Percentiles rank a stretch among this genome's conserved stretches.
phyloP scores from a whole-genome alignment of 2,329 filamentous ascomycete genomes.

The Neofusicoccum ribis region DNA sequence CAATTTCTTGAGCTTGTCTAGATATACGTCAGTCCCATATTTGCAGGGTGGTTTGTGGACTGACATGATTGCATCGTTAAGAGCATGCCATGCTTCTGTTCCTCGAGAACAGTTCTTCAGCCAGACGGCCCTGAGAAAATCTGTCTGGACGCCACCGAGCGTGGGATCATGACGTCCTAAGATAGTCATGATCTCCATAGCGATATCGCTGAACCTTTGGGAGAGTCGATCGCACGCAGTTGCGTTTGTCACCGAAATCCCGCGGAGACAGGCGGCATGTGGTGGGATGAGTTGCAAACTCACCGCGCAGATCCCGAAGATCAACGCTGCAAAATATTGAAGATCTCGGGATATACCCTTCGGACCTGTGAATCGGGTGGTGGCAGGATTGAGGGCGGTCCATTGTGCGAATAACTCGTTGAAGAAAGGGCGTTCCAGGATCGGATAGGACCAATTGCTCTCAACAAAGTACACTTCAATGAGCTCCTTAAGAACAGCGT shows the following conservation, averaged over 20 bases:
- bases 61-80: neutral
- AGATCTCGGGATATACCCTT: neutral
- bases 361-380: neutral
- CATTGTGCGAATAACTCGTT: neutral
- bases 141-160: conserved; percentile 1
- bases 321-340: neutral
- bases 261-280: neutral
- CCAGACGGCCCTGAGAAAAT: conserved; percentile 4
- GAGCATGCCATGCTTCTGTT: conserved; percentile 7
- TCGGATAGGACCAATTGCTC: conserved; percentile 7
- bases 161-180: conserved; percentile 1
- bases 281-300: conserved; percentile 1
- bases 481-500: neutral
- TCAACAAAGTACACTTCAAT: conserved; percentile 1
- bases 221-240: neutral
- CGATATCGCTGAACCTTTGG: neutral
- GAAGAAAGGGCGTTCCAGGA: neutral
- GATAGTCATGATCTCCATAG: conserved; percentile 1
- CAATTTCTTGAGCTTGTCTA: conserved; percentile 3
- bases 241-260: neutral
- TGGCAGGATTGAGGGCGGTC: neutral
- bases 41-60: no score
- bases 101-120: conserved; percentile 1
- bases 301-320: neutral
- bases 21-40: neutral